A percentile compares a stretch with the other conserved stretches of the same genome.
These are phyloP conservation scores for Hansenula anomala DNA, from an alignment of 1,139 yeast genomes.

Conservation along the genomic window DNA sequence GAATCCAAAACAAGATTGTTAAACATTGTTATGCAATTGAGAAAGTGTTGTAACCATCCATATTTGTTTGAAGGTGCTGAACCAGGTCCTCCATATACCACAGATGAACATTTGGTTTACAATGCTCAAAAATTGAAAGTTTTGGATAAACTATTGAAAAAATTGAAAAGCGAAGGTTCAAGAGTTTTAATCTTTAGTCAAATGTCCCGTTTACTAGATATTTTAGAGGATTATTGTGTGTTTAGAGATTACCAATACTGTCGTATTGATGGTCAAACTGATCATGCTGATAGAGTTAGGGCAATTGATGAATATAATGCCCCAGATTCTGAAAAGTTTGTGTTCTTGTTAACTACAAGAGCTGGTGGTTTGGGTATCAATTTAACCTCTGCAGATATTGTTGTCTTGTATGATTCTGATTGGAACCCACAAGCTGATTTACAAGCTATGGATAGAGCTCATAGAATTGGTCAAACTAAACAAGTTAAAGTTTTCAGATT, in stretches of 20 bases:
- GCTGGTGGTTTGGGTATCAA: slow-evolving; percentile 89
- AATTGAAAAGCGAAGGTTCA: slow-evolving; percentile 62
- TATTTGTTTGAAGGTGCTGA: slow-evolving; percentile 82
- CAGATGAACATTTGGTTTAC: slow-evolving; percentile 73
- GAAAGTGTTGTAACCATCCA: slow-evolving; percentile 84
- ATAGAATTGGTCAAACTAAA: slow-evolving; percentile 80
- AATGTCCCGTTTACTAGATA: slow-evolving; percentile 78
- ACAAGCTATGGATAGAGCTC: slow-evolving; percentile 88
- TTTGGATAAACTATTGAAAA: slow-evolving; percentile 60
- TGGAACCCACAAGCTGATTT: slow-evolving; percentile 89
- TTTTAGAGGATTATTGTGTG: slow-evolving; percentile 70
- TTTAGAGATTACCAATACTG: slow-evolving; percentile 67
- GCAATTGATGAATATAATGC: slow-evolving; percentile 76
- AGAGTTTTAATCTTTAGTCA: slow-evolving; percentile 75
- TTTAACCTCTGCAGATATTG: slow-evolving; percentile 72
- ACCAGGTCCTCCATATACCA: slow-evolving; percentile 83
- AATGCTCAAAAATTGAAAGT: slow-evolving; percentile 72
- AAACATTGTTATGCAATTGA: slow-evolving; percentile 77
- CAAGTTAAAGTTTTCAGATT: slow-evolving; percentile 76
- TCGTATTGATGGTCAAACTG: slow-evolving; percentile 79
- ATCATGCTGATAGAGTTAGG: slow-evolving; percentile 67
- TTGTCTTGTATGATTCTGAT: slow-evolving; percentile 69
- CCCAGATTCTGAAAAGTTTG: slow-evolving; percentile 64
- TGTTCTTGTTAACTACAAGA: slow-evolving; percentile 70
- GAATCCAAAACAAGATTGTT: slow-evolving; percentile 71